A percentile compares a stretch with the other conserved stretches of the same genome.
These are phyloP conservation scores for Pugionium cornutum DNA, from an alignment of 345 rosid genomes.

Conservation along the genomic window DNA sequence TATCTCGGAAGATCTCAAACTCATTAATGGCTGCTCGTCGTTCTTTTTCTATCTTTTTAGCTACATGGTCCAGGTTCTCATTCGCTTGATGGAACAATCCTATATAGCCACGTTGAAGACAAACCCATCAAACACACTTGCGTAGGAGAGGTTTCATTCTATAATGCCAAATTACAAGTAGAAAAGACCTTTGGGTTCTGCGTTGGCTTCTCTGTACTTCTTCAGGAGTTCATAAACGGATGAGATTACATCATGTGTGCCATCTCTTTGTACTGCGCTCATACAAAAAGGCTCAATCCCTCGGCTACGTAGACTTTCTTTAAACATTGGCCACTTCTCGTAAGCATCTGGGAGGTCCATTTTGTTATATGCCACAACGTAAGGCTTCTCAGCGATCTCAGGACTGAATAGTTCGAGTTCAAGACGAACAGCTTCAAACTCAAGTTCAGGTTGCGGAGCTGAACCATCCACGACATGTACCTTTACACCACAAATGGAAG, in stretches of 20 bases:
- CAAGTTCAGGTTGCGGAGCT: slow-evolving; percentile 74
- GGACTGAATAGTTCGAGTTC: slow-evolving; percentile 93
- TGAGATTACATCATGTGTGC: slow-evolving; percentile 70
- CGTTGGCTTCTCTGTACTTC: slow-evolving; percentile 52
- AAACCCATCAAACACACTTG: not conserved
- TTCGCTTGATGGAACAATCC: slow-evolving; percentile 28
- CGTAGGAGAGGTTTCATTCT: not conserved
- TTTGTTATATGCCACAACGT: slow-evolving; percentile 77
- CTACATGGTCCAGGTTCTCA: slow-evolving; percentile 71
- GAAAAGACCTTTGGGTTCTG: slow-evolving; percentile 59
- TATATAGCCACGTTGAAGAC: slow-evolving; percentile 21
- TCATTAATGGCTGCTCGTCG: slow-evolving; percentile 69
- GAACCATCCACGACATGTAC: slow-evolving; percentile 94
- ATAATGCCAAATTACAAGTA: slow-evolving; percentile 16
- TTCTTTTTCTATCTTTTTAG: slow-evolving; percentile 67
- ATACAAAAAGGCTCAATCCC: slow-evolving; percentile 75
- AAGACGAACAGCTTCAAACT: slow-evolving; percentile 91
- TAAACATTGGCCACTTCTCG: slow-evolving; percentile 71
- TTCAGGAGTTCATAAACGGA: slow-evolving; percentile 64
- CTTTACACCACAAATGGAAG: slow-evolving; percentile 45
- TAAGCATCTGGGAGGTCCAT: slow-evolving; percentile 91
- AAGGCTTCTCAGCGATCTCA: slow-evolving; percentile 80
- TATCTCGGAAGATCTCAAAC: slow-evolving; percentile 70
- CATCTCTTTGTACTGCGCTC: slow-evolving; percentile 83
- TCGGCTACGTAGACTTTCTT: slow-evolving; percentile 59